A percentile compares a stretch with the other conserved stretches of the same genome.
Evolutionary conservation across 2,329 filamentous ascomycete species (phyloP).

Genomic region (Neofusicoccum kwambonambiense): DNA sequence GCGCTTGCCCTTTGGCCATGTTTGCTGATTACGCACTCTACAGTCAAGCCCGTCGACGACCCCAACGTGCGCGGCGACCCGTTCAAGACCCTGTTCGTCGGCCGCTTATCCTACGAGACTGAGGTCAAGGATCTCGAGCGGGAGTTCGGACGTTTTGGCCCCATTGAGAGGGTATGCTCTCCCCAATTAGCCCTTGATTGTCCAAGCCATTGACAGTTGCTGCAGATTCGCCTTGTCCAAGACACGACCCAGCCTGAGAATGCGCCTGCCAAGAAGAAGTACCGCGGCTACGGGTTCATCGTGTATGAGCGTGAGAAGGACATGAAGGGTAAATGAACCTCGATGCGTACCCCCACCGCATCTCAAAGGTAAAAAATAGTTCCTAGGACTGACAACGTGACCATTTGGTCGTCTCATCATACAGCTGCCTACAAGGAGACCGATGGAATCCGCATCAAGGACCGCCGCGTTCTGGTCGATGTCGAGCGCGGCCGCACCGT

Average conservation of each 20-base stretch:
- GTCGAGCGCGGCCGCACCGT: conserved; percentile 95
- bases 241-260: conserved; percentile 70
- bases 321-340: conserved; percentile 86
- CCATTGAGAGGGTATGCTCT: conserved; percentile 80
- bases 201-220: conserved; percentile 12
- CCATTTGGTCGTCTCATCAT: conserved; percentile 36
- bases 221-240: conserved; percentile 80
- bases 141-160: conserved; percentile 90
- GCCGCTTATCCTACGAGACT: conserved; percentile 83
- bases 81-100: conserved; percentile 92
- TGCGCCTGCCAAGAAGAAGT: conserved; percentile 59
- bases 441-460: conserved; percentile 90
- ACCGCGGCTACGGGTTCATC: conserved; percentile 92
- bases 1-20: background rate
- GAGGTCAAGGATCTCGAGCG: conserved; percentile 87
- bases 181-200: background rate
- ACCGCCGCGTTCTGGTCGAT: conserved; percentile 88
- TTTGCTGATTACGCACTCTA: background rate
- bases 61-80: conserved; percentile 88
- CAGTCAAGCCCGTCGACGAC: conserved; percentile 81
- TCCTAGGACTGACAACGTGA: conserved; percentile 62
- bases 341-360: conserved; percentile 31
- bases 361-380: conserved; percentile 24
- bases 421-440: conserved; percentile 86
- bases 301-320: conserved; percentile 97